These are phyloP conservation scores for Mycena galericulata DNA, from an alignment of 768 basidiomycete genomes.

Conservation along the genomic window DNA sequence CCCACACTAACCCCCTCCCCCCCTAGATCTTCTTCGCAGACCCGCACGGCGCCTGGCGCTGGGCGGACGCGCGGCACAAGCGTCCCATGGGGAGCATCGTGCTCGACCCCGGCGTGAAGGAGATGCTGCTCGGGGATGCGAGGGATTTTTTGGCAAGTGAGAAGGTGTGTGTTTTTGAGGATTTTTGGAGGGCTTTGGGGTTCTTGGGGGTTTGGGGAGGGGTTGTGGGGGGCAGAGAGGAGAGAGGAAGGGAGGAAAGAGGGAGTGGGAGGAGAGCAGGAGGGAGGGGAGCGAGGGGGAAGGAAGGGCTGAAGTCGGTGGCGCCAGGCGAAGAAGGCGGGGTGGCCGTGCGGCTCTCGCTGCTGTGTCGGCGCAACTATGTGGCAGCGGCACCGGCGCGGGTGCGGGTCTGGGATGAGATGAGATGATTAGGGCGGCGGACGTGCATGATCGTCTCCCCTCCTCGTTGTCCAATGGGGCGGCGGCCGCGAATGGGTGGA, in stretches of 20 bases:
- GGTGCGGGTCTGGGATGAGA: too few species aligned
- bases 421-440: too few species aligned
- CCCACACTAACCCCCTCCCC: background rate
- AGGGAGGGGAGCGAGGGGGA: background rate
- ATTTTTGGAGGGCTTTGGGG: background rate
- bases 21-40: slow-evolving; percentile 88
- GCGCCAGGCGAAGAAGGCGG: too few species aligned
- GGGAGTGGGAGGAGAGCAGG: too few species aligned
- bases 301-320: background rate
- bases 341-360: too few species aligned
- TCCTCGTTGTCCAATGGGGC: too few species aligned
- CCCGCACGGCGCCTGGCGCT: slow-evolving; percentile 88
- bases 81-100: slow-evolving; percentile 91
- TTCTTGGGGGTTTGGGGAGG: background rate
- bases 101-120: slow-evolving; percentile 88
- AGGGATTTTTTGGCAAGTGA: slow-evolving; percentile 88
- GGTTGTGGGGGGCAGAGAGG: background rate
- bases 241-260: too few species aligned
- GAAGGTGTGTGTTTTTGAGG: slow-evolving; percentile 64
- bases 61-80: slow-evolving; percentile 89
- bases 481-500: too few species aligned
- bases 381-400: too few species aligned
- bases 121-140: slow-evolving; percentile 86
- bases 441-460: too few species aligned
- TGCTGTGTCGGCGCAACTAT: too few species aligned